Conservation (phyloP, 345 rosid species). For the Zanthoxylum bungeanum region DNA sequence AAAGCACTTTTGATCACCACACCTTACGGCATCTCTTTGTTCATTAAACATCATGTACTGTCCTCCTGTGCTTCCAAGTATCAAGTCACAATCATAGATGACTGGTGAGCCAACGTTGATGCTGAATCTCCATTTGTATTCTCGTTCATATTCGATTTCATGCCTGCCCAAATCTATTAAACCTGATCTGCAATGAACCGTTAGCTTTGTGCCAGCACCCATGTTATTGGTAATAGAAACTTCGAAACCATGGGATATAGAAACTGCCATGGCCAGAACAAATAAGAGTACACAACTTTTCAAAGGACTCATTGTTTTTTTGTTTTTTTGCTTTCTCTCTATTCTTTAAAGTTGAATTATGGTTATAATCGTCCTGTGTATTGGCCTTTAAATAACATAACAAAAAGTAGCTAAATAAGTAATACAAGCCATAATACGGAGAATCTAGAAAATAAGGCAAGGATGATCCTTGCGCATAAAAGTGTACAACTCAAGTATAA, state of each 20-base stretch:
- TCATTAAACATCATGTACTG: conserved; percentile 4
- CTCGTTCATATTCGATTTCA: not conserved
- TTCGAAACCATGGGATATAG: not conserved
- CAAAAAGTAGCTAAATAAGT: not conserved
- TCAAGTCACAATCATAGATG: conserved; percentile 12
- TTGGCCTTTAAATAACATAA: not conserved
- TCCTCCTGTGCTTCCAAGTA: not conserved
- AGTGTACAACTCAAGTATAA: not conserved
- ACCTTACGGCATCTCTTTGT: not conserved
- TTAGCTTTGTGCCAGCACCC: not conserved
- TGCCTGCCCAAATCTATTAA: not conserved
- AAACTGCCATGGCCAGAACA: not conserved
- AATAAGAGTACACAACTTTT: not conserved
- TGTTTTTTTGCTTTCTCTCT: too few relatives aligned
- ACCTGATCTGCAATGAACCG: not conserved
- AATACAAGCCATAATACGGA: not conserved
- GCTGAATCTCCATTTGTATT: not conserved
- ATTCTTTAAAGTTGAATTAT: not conserved
- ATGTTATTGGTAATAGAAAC: conserved; percentile 3
- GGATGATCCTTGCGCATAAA: not conserved
- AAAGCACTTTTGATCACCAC: not conserved
- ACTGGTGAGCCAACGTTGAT: not conserved
- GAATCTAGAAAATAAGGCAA: not conserved
- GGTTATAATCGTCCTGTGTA: not conserved
- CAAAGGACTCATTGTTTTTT: not conserved